Evolutionary conservation across 164 flowering plant species (phyloP), one percentile per base, ranked within the genome.

Genomic region (Hamamelis virginiana): DNA sequence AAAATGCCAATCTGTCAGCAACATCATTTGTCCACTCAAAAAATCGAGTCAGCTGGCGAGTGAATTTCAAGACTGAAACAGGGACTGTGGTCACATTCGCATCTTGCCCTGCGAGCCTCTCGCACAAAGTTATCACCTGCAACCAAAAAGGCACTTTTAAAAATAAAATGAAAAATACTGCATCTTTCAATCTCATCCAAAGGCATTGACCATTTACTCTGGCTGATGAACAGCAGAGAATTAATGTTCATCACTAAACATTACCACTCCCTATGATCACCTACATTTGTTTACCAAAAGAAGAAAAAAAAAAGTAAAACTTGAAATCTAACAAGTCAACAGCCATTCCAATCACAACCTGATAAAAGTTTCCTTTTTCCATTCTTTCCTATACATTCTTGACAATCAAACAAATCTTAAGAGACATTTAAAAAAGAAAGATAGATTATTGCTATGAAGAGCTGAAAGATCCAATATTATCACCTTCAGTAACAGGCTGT

Each of bases 1-100:
- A 91, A 75, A 95, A 95, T 73, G 97, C 97, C 86, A 95, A 78
- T 83, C 98, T 83, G 77, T 92, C 98, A 64, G 98, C 98, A 75
- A 92, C 98, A 86, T 92, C 98, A 79, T 76, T 95, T 68, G 98
- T 95, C 98, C 98, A 95, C 77, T 95, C 89, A 78, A 95, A 95
- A 64, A 86, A 71, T 9, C 93, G 83, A 74, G 97, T 89, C 58
- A 92, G 71, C 75, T 88, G 97, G 23, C 98, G 97, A 38, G 97
- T 89, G 21, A 89, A 69, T 82, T 87, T 88, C 80, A 95, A 80
- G 67, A 95, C 80, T 8, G 97, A 89, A 22, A 95, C 97, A 27
- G 97, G 97, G 33, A 95, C 98, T 16, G 94, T 92, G 11, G 97
- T 95, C 19, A 92, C 92, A 86, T 92, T 92, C 64, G 98, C 98